A percentile compares a stretch with the other conserved stretches of the same genome.
phyloP scores from a whole-genome alignment of 352 stramenopile species.

The Phytophthora pseudosyringae region DNA sequence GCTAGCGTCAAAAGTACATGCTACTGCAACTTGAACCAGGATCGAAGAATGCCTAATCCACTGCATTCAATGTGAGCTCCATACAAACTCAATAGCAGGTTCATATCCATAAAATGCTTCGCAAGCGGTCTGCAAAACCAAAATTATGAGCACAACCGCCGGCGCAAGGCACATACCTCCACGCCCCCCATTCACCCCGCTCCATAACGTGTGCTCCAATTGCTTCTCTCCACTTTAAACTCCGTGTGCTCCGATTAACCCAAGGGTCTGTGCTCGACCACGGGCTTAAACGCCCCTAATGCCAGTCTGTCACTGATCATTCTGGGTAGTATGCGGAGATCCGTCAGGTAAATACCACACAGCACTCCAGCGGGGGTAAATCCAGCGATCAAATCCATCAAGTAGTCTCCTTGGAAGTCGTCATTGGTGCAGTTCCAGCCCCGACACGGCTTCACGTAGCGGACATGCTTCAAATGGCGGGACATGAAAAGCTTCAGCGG shows the following conservation, averaged over 20 bases:
- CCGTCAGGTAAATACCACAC: slow-evolving; percentile 37
- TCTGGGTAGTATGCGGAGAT: slow-evolving; percentile 25
- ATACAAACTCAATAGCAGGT: not conserved
- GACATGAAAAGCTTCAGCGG: slow-evolving; percentile 36
- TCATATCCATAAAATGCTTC: not conserved
- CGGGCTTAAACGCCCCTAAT: slow-evolving; percentile 23
- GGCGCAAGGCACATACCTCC: slow-evolving; percentile 6
- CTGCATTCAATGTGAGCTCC: not conserved
- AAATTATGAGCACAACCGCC: slow-evolving; percentile 1
- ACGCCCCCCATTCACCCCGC: too few relatives aligned
- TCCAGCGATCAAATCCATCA: slow-evolving; percentile 36
- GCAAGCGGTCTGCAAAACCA: not conserved
- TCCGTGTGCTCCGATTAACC: not conserved
- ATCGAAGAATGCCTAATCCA: not conserved
- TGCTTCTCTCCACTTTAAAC: too few relatives aligned
- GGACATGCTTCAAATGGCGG: slow-evolving; percentile 33
- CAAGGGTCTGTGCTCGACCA: not conserved
- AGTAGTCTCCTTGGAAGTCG: slow-evolving; percentile 11
- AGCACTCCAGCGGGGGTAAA: slow-evolving; percentile 32
- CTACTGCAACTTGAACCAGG: not conserved
- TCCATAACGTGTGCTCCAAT: too few relatives aligned
- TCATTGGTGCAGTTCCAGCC: slow-evolving; percentile 26
- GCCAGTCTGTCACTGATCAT: slow-evolving; percentile 20
- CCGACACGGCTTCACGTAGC: slow-evolving; percentile 29
- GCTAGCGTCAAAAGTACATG: too few relatives aligned